Evolutionary conservation across 768 basidiomycete genomes (phyloP), one percentile per base, ranked within the genome.

Genomic region (Mycena epipterygia): DNA sequence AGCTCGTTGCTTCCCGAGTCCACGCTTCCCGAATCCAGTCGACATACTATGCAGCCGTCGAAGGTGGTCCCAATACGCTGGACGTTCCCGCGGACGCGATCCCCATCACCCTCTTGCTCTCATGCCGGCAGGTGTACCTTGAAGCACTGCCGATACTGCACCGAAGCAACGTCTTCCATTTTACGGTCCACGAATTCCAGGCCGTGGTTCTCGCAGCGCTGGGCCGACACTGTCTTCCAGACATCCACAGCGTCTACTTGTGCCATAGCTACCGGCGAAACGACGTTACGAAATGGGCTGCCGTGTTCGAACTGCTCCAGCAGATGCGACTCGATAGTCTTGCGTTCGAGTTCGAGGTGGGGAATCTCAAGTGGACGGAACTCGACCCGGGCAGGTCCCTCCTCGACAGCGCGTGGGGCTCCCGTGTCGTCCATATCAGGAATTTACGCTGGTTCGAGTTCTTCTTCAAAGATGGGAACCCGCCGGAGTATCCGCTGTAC

Each of bases 41-140:
- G 14, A 21, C 37, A 32, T 64, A 19, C 27, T 64, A 64, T 12
- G 25, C 30, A 21, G 17, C 14, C 8, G 37, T 14, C 29, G 51
- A 32, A 4, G 11, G 42, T 39, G 23, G 19, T 16, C 6, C 39
- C 21, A 19, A 52, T 19, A 52, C n/a, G 13, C 35, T 51, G 9
- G 61, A 39, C 16, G 11, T 39, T 2, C 33, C 37, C 19, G 39
- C 39, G 11, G 37, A 42, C 27, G 8, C 8, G 19, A 52, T 64
- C 19, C 2, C 23, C 13, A 23, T 19, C 21, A 27, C 48, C 6
- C 33, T 71, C 17, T 52, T 71, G 1, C 58, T 37, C 16, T 32
- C 57, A 8, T 71, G 69, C 30, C 69, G 69, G n/a, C 64, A 60
- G 29, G 29, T 66, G 1, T 71, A 71, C 32, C 41, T 61, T 29